Percentiles rank a stretch among this genome's conserved stretches.
Evolutionary conservation across 2,329 filamentous ascomycete species (phyloP).

Genomic region (Rhynchosporium graminicola): DNA sequence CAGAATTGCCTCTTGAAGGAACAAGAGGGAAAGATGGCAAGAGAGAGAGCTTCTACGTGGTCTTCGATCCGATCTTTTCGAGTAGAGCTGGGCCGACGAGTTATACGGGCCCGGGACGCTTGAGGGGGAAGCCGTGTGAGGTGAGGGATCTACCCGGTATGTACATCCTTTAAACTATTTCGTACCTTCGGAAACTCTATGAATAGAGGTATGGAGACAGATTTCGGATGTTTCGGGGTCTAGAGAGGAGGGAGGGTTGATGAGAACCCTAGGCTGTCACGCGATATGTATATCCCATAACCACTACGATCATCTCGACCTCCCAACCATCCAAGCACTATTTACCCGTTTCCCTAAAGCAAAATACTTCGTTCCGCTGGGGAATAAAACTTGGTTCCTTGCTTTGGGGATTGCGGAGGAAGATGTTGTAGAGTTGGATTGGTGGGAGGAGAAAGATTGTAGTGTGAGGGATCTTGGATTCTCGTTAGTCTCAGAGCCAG

Average conservation of each 20-base stretch:
- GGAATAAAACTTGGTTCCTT: slow-evolving; percentile 79
- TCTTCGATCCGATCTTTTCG: slow-evolving; percentile 35
- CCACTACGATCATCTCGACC: slow-evolving; percentile 89
- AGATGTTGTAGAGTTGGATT: slow-evolving; percentile 79
- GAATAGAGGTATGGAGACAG: too few relatives aligned
- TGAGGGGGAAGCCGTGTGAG: slow-evolving; percentile 72
- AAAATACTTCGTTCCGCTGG: slow-evolving; percentile 85
- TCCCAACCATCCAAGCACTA: slow-evolving; percentile 70
- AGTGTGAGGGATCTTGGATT: slow-evolving; percentile 47
- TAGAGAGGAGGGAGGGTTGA: not conserved
- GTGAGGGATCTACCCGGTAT: slow-evolving; percentile 70
- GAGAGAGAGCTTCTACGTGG: slow-evolving; percentile 27
- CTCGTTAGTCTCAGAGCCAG: slow-evolving; percentile 37
- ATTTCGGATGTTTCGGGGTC: too few relatives aligned
- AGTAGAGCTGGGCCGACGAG: slow-evolving; percentile 31
- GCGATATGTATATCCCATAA: slow-evolving; percentile 77
- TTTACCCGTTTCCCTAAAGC: slow-evolving; percentile 71
- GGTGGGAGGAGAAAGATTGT: slow-evolving; percentile 83
- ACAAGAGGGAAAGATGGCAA: not conserved
- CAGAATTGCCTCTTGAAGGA: slow-evolving; percentile 27
- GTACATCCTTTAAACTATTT: not conserved
- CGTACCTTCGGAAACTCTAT: too few relatives aligned
- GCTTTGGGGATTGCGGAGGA: slow-evolving; percentile 63
- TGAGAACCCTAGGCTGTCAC: slow-evolving; percentile 51
- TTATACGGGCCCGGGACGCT: slow-evolving; percentile 64